phyloP scores from a whole-genome alignment of 495 filamentous ascomycete genomes.

The Acidiella bohemica region DNA sequence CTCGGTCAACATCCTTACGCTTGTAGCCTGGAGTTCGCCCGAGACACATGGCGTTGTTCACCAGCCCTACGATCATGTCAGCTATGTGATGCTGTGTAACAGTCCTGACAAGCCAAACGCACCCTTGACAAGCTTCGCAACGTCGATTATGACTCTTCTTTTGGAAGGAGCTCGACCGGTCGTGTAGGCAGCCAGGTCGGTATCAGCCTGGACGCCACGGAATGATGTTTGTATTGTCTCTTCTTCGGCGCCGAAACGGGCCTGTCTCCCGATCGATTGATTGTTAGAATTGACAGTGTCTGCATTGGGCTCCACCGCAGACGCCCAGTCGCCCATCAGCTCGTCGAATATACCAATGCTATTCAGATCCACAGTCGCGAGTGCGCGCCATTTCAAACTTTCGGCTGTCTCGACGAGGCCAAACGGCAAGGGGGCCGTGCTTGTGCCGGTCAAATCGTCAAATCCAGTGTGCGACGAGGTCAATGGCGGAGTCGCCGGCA shows the following conservation, averaged over 20 bases:
- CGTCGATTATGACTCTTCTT: constrained; percentile 25
- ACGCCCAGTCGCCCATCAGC: constrained; percentile 12
- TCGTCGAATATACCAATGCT: not conserved
- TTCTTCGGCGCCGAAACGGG: no score
- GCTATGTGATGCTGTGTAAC: not conserved
- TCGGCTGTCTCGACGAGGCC: not conserved
- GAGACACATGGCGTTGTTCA: constrained; percentile 36
- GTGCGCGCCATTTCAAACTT: not conserved
- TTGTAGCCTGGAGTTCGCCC: constrained; percentile 49
- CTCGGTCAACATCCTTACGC: constrained; percentile 42
- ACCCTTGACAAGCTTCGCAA: constrained; percentile 25
- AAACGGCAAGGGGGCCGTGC: not conserved
- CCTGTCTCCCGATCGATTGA: not conserved
- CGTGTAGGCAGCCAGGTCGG: not conserved
- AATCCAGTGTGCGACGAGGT: no score
- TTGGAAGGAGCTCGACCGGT: constrained; percentile 8
- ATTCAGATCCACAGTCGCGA: not conserved
- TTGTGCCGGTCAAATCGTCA: no score
- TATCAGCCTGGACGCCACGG: not conserved
- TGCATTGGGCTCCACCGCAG: constrained; percentile 9
- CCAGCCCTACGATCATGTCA: not conserved
- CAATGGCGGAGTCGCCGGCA: constrained; percentile 3
- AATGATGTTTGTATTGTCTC: not conserved
- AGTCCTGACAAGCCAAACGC: not conserved
- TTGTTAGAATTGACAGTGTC: not conserved